phyloP scores from a whole-genome alignment of 176 grass and related monocot species.

The Phragmites australis region DNA sequence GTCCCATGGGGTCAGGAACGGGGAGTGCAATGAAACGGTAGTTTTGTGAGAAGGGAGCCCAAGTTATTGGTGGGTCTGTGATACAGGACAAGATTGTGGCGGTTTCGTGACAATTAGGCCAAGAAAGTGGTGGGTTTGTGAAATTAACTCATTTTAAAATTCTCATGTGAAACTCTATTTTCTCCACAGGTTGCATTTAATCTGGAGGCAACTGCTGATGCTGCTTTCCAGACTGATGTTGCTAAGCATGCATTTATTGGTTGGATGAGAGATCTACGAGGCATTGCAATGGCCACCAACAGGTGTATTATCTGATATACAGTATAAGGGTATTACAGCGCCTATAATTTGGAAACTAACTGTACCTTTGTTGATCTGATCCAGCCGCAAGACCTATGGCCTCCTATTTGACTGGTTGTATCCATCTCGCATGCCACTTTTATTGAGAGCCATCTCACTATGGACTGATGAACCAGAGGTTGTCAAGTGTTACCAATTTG shows the following conservation, averaged over 20 bases:
- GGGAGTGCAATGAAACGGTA: too few relatives aligned
- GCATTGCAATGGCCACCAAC: constrained; percentile 93
- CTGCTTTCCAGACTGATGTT: constrained; percentile 76
- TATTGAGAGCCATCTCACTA: constrained; percentile 85
- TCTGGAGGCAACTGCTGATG: constrained; percentile 77
- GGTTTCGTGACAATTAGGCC: too few relatives aligned
- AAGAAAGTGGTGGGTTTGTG: too few relatives aligned
- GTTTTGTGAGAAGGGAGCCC: too few relatives aligned
- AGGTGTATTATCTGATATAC: constrained; percentile 56
- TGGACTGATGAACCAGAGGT: constrained; percentile 88
- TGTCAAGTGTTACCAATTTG: constrained; percentile 37
- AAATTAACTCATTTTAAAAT: background rate
- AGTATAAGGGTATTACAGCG: background rate
- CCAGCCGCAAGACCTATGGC: constrained; percentile 86
- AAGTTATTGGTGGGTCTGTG: too few relatives aligned
- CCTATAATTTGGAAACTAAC: constrained; percentile 27
- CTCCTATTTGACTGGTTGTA: constrained; percentile 98
- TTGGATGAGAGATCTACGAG: constrained; percentile 92
- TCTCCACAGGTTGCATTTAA: constrained; percentile 66
- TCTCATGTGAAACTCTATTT: constrained; percentile 19
- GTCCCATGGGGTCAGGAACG: too few relatives aligned
- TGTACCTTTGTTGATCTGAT: constrained; percentile 35
- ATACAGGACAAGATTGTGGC: too few relatives aligned
- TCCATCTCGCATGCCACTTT: constrained; percentile 81
- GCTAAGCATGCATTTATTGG: constrained; percentile 92